These are phyloP conservation scores for Helenozyma rhizophorensis DNA, from an alignment of 805 yeast genomes.

Conservation along the genomic window DNA sequence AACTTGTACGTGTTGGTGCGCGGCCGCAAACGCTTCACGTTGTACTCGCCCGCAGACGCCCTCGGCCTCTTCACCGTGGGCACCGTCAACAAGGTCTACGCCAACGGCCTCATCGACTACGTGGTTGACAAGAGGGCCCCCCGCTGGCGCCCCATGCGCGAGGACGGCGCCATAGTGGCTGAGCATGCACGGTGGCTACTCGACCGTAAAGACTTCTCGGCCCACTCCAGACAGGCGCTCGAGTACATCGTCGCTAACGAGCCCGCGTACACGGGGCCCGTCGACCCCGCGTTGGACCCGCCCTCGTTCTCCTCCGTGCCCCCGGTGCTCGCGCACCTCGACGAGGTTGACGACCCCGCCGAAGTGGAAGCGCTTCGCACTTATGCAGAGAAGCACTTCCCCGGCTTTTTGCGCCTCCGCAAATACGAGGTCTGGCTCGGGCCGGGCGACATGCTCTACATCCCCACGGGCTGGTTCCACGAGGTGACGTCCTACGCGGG, in stretches of 20 bases:
- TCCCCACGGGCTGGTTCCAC: constrained; percentile 82
- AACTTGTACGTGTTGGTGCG: constrained; percentile 59
- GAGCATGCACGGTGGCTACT: constrained; percentile 45
- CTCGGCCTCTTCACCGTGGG: constrained; percentile 61
- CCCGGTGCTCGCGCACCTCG: constrained; percentile 57
- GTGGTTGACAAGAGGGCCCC: constrained; percentile 50
- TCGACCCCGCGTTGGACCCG: constrained; percentile 41
- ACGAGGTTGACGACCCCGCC: constrained; percentile 39
- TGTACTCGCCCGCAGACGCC: constrained; percentile 63
- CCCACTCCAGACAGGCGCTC: constrained; percentile 5
- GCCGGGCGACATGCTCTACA: constrained; percentile 63
- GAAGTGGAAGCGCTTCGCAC: constrained; percentile 23
- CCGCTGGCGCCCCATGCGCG: constrained; percentile 56
- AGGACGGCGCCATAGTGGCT: constrained; percentile 56
- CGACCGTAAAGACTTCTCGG: constrained; percentile 18
- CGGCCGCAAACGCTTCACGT: constrained; percentile 64
- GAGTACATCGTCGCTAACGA: constrained; percentile 7
- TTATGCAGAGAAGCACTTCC: constrained; percentile 43
- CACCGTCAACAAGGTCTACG: constrained; percentile 43
- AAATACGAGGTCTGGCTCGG: constrained; percentile 44
- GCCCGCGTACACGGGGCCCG: constrained; percentile 3
- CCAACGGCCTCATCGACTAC: constrained; percentile 69
- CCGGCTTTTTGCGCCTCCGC: constrained; percentile 41
- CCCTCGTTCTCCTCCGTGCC: constrained; percentile 68
- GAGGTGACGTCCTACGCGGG: constrained; percentile 65